Conservation (phyloP, 2,329 filamentous ascomycete genomes). For the Fonsecaea erecta region DNA sequence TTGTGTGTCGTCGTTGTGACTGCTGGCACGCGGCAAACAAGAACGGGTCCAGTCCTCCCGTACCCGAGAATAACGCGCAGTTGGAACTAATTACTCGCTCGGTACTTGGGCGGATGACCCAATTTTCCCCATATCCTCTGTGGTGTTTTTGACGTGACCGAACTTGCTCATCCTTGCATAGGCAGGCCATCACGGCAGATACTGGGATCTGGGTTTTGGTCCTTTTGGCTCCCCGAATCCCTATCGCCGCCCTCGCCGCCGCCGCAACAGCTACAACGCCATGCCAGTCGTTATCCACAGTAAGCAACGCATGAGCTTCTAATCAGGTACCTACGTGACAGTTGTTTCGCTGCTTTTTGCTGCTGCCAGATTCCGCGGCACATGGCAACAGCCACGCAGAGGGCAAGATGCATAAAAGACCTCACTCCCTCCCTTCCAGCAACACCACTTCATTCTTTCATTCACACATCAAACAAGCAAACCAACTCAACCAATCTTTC, state of each 20-base stretch:
- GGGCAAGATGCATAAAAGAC: constrained; percentile 19
- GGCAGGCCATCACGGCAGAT: not conserved
- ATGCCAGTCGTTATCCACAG: no score
- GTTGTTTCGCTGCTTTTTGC: no score
- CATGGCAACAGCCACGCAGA: not conserved
- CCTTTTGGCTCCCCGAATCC: constrained; percentile 10
- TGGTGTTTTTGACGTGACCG: no score
- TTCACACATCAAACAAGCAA: constrained; percentile 18
- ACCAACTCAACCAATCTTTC: constrained; percentile 24
- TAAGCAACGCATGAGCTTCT: not conserved
- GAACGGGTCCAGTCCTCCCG: not conserved
- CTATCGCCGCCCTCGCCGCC: no score
- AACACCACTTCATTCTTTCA: no score
- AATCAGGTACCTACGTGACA: not conserved
- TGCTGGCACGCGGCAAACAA: not conserved
- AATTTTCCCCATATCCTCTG: no score
- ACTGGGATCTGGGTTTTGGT: not conserved
- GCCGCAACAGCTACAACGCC: not conserved
- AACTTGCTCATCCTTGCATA: not conserved
- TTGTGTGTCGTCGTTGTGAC: no score
- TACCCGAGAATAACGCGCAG: constrained; percentile 24
- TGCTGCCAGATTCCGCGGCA: not conserved
- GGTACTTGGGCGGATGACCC: no score
- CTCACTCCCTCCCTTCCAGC: constrained; percentile 15
- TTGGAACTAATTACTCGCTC: not conserved